Percentiles rank a stretch among this genome's conserved stretches.
Conservation (phyloP, 139 green algal genomes). For the Volvox africanus region DNA sequence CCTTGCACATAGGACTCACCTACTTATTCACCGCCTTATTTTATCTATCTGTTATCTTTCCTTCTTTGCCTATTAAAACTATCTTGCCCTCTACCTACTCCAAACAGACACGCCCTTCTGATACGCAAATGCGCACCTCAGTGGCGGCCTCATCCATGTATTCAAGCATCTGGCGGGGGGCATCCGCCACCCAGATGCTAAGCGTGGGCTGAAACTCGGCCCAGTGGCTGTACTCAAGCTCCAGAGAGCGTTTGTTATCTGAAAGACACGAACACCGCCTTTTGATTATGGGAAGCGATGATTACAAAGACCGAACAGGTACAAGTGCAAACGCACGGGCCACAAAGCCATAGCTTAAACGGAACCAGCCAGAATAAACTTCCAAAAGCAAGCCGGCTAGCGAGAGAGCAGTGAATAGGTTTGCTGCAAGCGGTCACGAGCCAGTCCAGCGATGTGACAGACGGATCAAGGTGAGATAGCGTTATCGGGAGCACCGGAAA, state of each 20-base stretch:
- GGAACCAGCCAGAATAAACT: neutral
- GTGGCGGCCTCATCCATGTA: slow-evolving; percentile 49
- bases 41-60: too few species aligned
- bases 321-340: neutral
- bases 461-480: too few species aligned
- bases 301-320: too few species aligned
- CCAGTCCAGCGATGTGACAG: too few species aligned
- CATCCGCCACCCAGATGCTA: slow-evolving; percentile 89
- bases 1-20: too few species aligned
- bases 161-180: slow-evolving; percentile 83
- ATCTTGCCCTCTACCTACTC: too few species aligned
- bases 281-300: too few species aligned
- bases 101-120: too few species aligned
- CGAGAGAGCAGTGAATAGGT: neutral
- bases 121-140: neutral
- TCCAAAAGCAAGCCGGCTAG: neutral
- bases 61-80: too few species aligned
- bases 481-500: too few species aligned
- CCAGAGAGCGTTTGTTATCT: slow-evolving; percentile 85
- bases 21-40: too few species aligned
- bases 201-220: slow-evolving; percentile 63
- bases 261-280: neutral
- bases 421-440: neutral
- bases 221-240: slow-evolving; percentile 93
- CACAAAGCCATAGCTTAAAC: neutral